Evolutionary conservation across 2,329 filamentous ascomycete genomes (phyloP), one percentile per base, ranked within the genome.

Genomic region (Penicillium sp.): DNA sequence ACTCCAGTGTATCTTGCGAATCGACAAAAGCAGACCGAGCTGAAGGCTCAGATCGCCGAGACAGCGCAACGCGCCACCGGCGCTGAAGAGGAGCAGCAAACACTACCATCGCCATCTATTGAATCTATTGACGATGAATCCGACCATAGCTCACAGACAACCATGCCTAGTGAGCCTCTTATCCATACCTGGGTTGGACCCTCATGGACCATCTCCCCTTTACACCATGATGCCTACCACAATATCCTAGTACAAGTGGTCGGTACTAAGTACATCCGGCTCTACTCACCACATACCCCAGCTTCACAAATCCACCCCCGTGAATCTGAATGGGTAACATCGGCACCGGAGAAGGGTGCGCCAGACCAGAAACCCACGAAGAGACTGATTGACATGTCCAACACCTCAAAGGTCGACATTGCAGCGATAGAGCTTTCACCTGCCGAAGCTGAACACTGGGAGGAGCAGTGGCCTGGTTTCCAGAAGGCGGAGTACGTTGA

Each of bases 111-210:
- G 16, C 16, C 35, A 19, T 19, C 16, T 39, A 13, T 39, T 10
- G 1, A n/a, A 19, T 19, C 16, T 39, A 13, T 39, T 10, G 1
- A n/a, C 35, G 37, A 35, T 27, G 42, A 27, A 5, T 6, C 42
- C 35, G 16, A 53, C 23, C 37, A n/a, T n/a, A n/a, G 46, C 16
- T 49, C 26, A 13, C 55, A 57, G 9, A 21, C 19, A 23, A 50
- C 48, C 16, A 1, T 62, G 56, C n/a, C 69, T 0, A 59, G 49
- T 7, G 81, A 85, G 23, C 91, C 91, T 0, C 79, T 90, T 44
- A 81, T 96, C 19, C 96, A 98, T 74, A 92, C 91, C 8, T 99
- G 95, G 95, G 89, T 98, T 62, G 95, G 95, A 0, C 95, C 95
- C 0, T 80, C 87, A 0, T 88, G 87, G 50, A 98, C 95, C 0